Evolutionary conservation across 805 yeast genomes (phyloP).

Genomic region (Myxozyma monticola): DNA sequence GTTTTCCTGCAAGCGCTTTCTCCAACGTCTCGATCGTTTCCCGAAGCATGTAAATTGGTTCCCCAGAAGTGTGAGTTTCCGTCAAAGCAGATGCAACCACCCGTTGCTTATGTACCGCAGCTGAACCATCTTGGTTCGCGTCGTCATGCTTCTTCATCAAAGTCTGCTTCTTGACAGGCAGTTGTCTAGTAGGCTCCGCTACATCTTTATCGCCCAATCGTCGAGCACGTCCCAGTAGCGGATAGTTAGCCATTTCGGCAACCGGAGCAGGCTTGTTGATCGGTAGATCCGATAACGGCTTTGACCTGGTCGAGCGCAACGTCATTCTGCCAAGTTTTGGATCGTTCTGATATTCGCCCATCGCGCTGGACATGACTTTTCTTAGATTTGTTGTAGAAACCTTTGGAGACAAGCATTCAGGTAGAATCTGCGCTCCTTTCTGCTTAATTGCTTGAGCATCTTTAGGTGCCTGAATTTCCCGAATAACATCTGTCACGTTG

Average conservation of each 20-base stretch:
- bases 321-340: neutral
- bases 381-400: conserved; percentile 17
- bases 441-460: conserved; percentile 1
- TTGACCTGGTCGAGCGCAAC: conserved; percentile 12
- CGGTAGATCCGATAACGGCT: conserved; percentile 25
- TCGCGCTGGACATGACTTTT: conserved; percentile 16
- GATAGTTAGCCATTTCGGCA: conserved; percentile 1
- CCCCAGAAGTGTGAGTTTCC: neutral
- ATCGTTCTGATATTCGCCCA: conserved; percentile 9
- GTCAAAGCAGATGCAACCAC: neutral
- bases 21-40: conserved; percentile 9
- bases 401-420: conserved; percentile 26
- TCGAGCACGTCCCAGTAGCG: conserved; percentile 20
- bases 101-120: too few species aligned
- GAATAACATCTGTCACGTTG: conserved; percentile 9
- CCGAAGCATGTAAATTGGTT: neutral
- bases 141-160: too few species aligned
- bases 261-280: conserved; percentile 9
- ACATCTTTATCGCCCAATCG: conserved; percentile 19
- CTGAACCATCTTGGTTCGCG: too few species aligned
- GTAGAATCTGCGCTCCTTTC: conserved; percentile 16
- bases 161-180: too few species aligned
- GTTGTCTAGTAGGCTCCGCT: too few species aligned
- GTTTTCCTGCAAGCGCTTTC: conserved; percentile 4
- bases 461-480: conserved; percentile 1